Percentiles rank a stretch among this genome's conserved stretches.
Evolutionary conservation across 2,329 filamentous ascomycete species (phyloP).

Genomic region (Microcyclospora tardicrescens): DNA sequence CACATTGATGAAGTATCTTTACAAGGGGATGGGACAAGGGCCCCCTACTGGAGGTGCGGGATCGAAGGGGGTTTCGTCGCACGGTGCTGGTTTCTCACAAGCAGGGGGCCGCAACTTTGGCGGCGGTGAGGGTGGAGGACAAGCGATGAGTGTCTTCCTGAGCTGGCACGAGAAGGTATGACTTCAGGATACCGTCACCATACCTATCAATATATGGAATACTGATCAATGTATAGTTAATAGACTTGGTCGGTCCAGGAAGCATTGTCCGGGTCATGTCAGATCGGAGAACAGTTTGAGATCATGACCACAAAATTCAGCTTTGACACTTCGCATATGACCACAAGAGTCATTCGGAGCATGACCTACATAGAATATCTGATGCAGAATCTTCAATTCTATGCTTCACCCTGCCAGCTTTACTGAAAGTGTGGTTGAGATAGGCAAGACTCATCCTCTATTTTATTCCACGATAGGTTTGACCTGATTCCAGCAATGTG

Average conservation of each 20-base stretch:
- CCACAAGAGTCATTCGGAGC: too few species aligned
- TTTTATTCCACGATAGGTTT: too few species aligned
- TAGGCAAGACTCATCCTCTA: too few species aligned
- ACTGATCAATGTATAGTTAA: conserved; percentile 39
- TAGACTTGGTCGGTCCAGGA: conserved; percentile 82
- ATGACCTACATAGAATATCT: too few species aligned
- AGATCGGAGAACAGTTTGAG: conserved; percentile 79
- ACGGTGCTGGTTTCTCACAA: conserved; percentile 82
- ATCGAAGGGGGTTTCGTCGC: conserved; percentile 47
- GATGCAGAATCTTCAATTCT: too few species aligned
- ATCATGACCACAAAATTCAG: not conserved
- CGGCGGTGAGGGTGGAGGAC: conserved; percentile 57
- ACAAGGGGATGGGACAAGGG: conserved; percentile 63
- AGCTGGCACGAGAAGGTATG: conserved; percentile 91
- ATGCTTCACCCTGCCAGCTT: too few species aligned
- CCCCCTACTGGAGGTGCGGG: conserved; percentile 17
- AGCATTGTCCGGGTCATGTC: conserved; percentile 90
- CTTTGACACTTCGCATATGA: too few species aligned
- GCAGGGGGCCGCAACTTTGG: conserved; percentile 38
- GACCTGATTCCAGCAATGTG: too few species aligned
- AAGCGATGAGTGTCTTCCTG: conserved; percentile 89
- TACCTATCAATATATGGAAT: conserved; percentile 1
- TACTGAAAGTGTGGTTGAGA: too few species aligned
- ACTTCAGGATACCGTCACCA: not conserved
- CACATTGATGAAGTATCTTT: conserved; percentile 96